Base-by-base conservation (phyloP, 495 filamentous ascomycete genomes). In the Usnea hakonensis region DNA sequence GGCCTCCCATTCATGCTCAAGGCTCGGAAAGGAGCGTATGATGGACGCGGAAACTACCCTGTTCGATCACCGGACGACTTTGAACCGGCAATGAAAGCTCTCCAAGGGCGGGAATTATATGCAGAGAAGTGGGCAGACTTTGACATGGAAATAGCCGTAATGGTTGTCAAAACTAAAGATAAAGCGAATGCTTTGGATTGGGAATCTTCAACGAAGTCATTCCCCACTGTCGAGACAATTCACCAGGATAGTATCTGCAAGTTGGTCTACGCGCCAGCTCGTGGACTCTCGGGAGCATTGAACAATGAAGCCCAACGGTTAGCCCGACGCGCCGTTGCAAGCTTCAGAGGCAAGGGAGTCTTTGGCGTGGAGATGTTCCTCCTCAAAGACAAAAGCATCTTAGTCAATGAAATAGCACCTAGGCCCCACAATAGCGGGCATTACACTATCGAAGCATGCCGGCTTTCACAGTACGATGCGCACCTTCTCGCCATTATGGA, bases 301-400 rank as follows among this genome's bases (percentile, higher is more conserved):
- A 82, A 81, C 61, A 74, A 83, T 65, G 69, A 81, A 58, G 94
- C 93, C 3, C 87, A 90, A 70, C 79, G 87, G 23, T 76, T 97
- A 11, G 94, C 94, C 21, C 81, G 86, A 63, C 83, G 85, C 58
- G 93, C 92, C 23, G 83, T 97, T 54, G 81, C 81, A 38, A 85
- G 82, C 10, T 87, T 98, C 63, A 84, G 85, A 76, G 94, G 94
- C 55, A 88, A 92, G 65, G 94, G 94, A 62, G 88, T 95, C 37
- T 98, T 97, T 73, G 94, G 93, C 1, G 92, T 97, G 0, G 94
- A 98, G 74, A 90, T 97, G 87, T 98, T 97, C 73, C 78, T 97
- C 10, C 81, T 95, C n/a, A 76, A 86, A 50, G 84, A 95, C 69
- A 83, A 82, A 14, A 74, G 71, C 2, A 79, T 95, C 5, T 75